Evolutionary conservation across 495 filamentous ascomycete species (phyloP).

Genomic region (Emericellopsis terricola): DNA sequence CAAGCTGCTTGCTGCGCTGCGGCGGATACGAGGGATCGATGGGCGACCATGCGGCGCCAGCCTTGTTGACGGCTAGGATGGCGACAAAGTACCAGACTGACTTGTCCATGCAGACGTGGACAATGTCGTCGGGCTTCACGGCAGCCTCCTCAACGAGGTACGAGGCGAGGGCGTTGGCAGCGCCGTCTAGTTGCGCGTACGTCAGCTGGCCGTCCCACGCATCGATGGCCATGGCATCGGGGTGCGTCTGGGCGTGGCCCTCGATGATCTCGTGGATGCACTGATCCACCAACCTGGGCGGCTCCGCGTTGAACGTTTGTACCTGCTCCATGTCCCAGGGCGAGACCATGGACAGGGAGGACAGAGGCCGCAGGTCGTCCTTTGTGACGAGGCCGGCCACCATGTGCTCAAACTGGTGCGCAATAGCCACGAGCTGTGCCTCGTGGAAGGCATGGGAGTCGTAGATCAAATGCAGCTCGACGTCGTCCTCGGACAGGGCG

Average conservation of each 20-base stretch:
- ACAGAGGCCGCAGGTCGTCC: background rate
- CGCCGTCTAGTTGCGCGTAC: slow-evolving; percentile 30
- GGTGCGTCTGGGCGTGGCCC: background rate
- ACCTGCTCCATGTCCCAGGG: background rate
- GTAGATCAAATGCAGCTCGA: background rate
- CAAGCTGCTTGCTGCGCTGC: slow-evolving; percentile 31
- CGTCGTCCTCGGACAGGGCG: background rate
- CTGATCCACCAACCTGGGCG: background rate
- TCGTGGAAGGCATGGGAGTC: slow-evolving; percentile 5
- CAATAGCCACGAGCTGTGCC: slow-evolving; percentile 6
- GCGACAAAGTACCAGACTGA: slow-evolving; percentile 32
- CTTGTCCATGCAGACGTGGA: slow-evolving; percentile 38
- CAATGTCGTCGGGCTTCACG: slow-evolving; percentile 24
- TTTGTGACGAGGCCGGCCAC: background rate
- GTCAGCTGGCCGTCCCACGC: slow-evolving; percentile 44
- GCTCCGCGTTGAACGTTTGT: background rate
- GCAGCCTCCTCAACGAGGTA: slow-evolving; percentile 18
- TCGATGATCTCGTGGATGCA: slow-evolving; percentile 1
- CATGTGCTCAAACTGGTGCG: slow-evolving; percentile 6
- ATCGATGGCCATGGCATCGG: slow-evolving; percentile 8
- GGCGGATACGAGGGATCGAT: slow-evolving; percentile 22
- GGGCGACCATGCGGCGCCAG: slow-evolving; percentile 25
- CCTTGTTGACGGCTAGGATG: slow-evolving; percentile 31
- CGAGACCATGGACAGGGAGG: background rate
- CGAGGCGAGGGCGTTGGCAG: slow-evolving; percentile 29